These are phyloP conservation scores for Phalaenopsis hybrid DNA, from an alignment of 116 monocot species.

Conservation along the genomic window DNA sequence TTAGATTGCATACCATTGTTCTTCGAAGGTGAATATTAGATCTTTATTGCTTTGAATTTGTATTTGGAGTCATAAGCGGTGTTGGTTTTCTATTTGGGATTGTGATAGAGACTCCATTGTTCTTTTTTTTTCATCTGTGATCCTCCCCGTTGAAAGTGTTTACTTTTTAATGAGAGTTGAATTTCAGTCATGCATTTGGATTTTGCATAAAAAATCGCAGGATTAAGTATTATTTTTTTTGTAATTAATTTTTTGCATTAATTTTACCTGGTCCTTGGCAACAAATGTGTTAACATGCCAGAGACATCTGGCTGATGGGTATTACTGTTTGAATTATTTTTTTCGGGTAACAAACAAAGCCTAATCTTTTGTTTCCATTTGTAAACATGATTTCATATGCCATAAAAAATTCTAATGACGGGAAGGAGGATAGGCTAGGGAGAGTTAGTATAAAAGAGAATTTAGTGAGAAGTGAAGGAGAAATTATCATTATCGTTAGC, in stretches of 20 bases:
- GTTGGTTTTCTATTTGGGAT: not conserved
- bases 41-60: not conserved
- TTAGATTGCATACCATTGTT: not conserved
- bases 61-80: not conserved
- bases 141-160: not conserved
- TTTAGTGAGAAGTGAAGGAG: not conserved
- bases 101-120: not conserved
- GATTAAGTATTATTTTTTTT: not conserved
- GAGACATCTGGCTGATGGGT: not conserved
- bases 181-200: not conserved
- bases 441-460: too few species aligned
- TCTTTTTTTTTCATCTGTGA: not conserved
- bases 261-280: not conserved
- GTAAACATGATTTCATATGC: not conserved
- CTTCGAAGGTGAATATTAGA: constrained; percentile 1
- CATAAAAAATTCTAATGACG: too few species aligned
- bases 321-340: not conserved
- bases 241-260: not conserved
- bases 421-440: too few species aligned
- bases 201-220: not conserved
- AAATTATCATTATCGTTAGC: not conserved
- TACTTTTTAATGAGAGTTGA: not conserved
- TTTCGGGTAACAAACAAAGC: too few species aligned
- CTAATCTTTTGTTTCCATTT: not conserved
- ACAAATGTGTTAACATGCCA: not conserved